Conservation (phyloP, 768 basidiomycete genomes). For the Tephrocybe sp. region DNA sequence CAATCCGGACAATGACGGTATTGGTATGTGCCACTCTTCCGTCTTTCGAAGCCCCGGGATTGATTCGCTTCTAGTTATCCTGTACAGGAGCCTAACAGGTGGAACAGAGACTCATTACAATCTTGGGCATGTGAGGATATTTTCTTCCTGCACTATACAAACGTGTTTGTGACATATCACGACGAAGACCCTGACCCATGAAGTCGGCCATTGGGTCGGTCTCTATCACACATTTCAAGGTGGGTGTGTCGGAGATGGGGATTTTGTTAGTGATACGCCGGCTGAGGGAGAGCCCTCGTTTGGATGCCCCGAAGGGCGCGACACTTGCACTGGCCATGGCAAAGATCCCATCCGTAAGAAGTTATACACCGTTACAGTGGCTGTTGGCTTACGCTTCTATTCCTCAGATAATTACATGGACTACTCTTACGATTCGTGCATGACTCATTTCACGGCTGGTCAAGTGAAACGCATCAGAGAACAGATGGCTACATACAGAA, state of each 20-base stretch:
- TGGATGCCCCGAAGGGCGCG: constrained; percentile 38
- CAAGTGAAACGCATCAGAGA: constrained; percentile 38
- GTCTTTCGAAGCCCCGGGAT: not conserved
- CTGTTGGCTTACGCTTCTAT: not conserved
- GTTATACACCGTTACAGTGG: not conserved
- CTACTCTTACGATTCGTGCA: constrained; percentile 50
- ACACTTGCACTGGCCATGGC: constrained; percentile 38
- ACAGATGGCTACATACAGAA: constrained; percentile 45
- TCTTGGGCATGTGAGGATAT: constrained; percentile 32
- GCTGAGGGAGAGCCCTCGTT: constrained; percentile 41
- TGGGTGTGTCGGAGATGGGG: constrained; percentile 40
- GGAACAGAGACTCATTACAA: constrained; percentile 43
- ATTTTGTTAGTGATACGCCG: constrained; percentile 46
- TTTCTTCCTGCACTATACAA: constrained; percentile 8
- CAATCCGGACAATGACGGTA: constrained; percentile 47
- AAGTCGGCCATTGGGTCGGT: constrained; percentile 61
- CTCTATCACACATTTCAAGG: constrained; percentile 61
- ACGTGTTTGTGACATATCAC: not conserved
- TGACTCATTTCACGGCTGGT: constrained; percentile 46
- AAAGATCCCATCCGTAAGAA: constrained; percentile 41
- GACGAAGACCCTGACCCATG: constrained; percentile 47
- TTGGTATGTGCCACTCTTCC: constrained; percentile 18
- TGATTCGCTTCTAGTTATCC: constrained; percentile 25
- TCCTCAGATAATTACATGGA: constrained; percentile 51
- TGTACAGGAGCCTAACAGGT: constrained; percentile 40